A percentile compares a stretch with the other conserved stretches of the same genome.
phyloP scores from a whole-genome alignment of 2,329 filamentous ascomycete genomes.

The Aspergillus sp. region DNA sequence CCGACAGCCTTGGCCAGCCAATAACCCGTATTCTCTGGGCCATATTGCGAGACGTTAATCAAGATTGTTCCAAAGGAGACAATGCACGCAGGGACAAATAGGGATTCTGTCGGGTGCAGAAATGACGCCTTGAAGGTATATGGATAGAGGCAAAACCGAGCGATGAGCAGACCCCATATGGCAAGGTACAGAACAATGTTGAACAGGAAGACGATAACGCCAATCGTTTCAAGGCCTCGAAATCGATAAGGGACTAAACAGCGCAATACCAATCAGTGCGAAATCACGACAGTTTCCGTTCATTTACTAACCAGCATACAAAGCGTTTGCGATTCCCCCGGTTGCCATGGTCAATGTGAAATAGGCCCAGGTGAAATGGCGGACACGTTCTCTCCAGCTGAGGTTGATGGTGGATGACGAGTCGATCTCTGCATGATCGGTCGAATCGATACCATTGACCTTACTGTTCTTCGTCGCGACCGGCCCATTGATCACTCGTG shows the following conservation, averaged over 20 bases:
- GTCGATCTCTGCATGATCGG: slow-evolving; percentile 2
- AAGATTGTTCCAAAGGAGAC: slow-evolving; percentile 69
- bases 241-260: slow-evolving; percentile 47
- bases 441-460: background rate
- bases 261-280: background rate
- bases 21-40: slow-evolving; percentile 51
- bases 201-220: slow-evolving; percentile 55
- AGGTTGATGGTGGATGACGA: slow-evolving; percentile 21
- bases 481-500: slow-evolving; percentile 10
- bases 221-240: slow-evolving; percentile 53
- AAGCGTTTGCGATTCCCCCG: slow-evolving; percentile 54
- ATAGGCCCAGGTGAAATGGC: slow-evolving; percentile 69
- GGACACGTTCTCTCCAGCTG: slow-evolving; percentile 49
- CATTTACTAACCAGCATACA: slow-evolving; percentile 46
- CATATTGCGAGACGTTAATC: slow-evolving; percentile 74
- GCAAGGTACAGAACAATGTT: slow-evolving; percentile 57
- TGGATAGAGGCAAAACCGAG: slow-evolving; percentile 63
- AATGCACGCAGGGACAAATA: slow-evolving; percentile 65
- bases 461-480: background rate
- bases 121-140: slow-evolving; percentile 66
- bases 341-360: slow-evolving; percentile 65
- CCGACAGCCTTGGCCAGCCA: slow-evolving; percentile 59
- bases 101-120: slow-evolving; percentile 66
- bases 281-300: too few relatives aligned
- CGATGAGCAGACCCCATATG: slow-evolving; percentile 58